Conservation (phyloP, 345 rosid genomes). For the Microthlaspi erraticum region DNA sequence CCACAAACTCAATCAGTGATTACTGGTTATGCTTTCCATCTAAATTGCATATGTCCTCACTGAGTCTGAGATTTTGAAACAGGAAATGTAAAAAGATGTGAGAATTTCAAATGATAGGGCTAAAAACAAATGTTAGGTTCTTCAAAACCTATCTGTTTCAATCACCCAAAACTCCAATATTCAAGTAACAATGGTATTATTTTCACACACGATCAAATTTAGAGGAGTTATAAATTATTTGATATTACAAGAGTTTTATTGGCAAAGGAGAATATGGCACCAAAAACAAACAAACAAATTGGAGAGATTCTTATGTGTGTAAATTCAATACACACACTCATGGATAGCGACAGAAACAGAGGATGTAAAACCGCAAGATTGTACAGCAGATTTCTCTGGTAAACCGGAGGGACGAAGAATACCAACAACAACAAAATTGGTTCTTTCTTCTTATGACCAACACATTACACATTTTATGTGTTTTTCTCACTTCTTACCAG, state of each 20-base stretch:
- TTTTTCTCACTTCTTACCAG: slow-evolving; percentile 6
- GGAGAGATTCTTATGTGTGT: slow-evolving; percentile 17
- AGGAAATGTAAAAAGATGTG: too few relatives aligned
- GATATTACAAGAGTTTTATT: slow-evolving; percentile 8
- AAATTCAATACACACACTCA: slow-evolving; percentile 30
- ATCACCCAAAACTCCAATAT: too few relatives aligned
- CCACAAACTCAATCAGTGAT: neutral
- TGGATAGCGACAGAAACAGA: slow-evolving; percentile 11
- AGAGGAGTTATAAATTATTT: neutral
- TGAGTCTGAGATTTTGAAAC: too few relatives aligned
- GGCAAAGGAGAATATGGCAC: slow-evolving; percentile 16
- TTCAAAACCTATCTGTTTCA: too few relatives aligned
- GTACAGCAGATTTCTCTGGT: slow-evolving; percentile 26
- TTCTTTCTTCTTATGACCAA: slow-evolving; percentile 30
- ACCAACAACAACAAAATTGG: slow-evolving; percentile 14
- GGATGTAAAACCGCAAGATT: slow-evolving; percentile 18
- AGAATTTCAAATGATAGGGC: too few relatives aligned
- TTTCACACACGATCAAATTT: too few relatives aligned
- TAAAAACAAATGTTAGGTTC: too few relatives aligned
- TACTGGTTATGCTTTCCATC: too few relatives aligned
- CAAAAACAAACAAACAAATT: slow-evolving; percentile 31
- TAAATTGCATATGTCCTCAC: too few relatives aligned
- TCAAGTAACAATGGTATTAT: too few relatives aligned
- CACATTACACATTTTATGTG: slow-evolving; percentile 9
- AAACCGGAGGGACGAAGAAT: slow-evolving; percentile 15